Evolutionary conservation across 2,329 filamentous ascomycete species (phyloP).

Genomic region (Ploettnerulaceae sp.): DNA sequence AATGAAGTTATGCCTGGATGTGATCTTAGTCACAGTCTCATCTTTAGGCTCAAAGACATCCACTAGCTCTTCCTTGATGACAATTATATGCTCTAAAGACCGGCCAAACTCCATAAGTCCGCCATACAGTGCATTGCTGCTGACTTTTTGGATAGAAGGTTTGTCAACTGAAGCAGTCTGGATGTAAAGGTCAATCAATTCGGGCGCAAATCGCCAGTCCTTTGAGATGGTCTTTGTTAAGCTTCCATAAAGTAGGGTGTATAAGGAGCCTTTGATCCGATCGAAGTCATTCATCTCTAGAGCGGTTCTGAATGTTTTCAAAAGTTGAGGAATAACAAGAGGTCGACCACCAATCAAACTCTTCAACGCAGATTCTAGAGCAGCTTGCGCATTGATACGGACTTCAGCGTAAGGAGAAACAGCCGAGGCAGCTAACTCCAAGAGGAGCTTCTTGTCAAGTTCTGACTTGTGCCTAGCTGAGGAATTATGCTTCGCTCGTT

Average conservation of each 20-base stretch:
- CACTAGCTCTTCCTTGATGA: slow-evolving; percentile 68
- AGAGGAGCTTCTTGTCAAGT: slow-evolving; percentile 77
- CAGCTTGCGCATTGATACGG: slow-evolving; percentile 85
- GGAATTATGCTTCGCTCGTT: slow-evolving; percentile 91
- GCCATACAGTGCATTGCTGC: slow-evolving; percentile 73
- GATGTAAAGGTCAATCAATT: slow-evolving; percentile 86
- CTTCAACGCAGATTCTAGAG: slow-evolving; percentile 90
- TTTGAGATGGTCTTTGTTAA: slow-evolving; percentile 80
- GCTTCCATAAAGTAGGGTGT: slow-evolving; percentile 83
- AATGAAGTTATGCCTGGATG: slow-evolving; percentile 67
- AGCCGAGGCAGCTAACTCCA: slow-evolving; percentile 85
- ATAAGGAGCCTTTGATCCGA: slow-evolving; percentile 91
- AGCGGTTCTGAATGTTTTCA: slow-evolving; percentile 72
- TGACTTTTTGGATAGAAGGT: slow-evolving; percentile 86
- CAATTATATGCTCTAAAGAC: slow-evolving; percentile 77
- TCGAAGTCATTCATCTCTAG: slow-evolving; percentile 78
- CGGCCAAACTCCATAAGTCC: slow-evolving; percentile 84
- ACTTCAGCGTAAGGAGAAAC: slow-evolving; percentile 93
- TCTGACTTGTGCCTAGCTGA: slow-evolving; percentile 81
- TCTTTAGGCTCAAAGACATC: slow-evolving; percentile 65
- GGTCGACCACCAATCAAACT: slow-evolving; percentile 82
- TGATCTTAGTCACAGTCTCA: slow-evolving; percentile 53
- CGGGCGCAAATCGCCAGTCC: slow-evolving; percentile 92
- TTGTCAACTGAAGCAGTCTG: slow-evolving; percentile 87
- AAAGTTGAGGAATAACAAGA: slow-evolving; percentile 82